Evolutionary conservation across 495 filamentous ascomycete genomes (phyloP), one percentile per base, ranked within the genome.

Genomic region (Polyplosphaeria fusca): DNA sequence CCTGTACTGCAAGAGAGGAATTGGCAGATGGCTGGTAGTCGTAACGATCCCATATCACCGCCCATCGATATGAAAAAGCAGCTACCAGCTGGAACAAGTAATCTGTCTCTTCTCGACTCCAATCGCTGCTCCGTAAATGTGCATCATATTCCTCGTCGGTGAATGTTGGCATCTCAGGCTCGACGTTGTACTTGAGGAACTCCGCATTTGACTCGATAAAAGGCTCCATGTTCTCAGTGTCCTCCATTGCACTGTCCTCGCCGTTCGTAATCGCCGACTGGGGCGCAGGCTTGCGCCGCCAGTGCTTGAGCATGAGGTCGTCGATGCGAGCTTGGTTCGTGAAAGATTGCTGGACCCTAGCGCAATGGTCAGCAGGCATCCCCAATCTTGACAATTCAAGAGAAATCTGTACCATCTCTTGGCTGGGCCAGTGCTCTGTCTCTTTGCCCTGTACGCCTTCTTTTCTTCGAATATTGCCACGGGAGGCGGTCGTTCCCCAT

Each of bases 41-140:
- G 70, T 96, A 98, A 12, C 91, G 87, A 67, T 98, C 93, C 70
- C 82, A 87, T 41, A 98, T 89, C n/a, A 98, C 72, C 14, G 91
- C 74, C 86, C 93, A 98, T 51, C 91, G 83, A 40, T 95, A 74
- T 61, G 93, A 89, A 63, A 82, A 95, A 12, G 92, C 84, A 41
- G 78, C 75, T 11, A 78, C 86, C 23, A 92, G 64, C 23, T 82
- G 72, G 67, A 96, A 75, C 54, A 98, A 72, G 65, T 95, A 95
- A 65, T 96, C 90, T 4, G 93, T 97, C 70, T 98, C 93, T 47
- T 91, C 86, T 57, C 86, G 87, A 18, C 87, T 82, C 93, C 93
- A 98, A 52, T 91, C 82, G 25, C 79, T 73, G 63, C 75, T 85
- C 61, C 81, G 79, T 38, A 98, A 68, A 61, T 88, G 81, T 47